These are phyloP conservation scores for Hanseniaspora sp. DNA, from an alignment of 1,139 yeast genomes.

Conservation along the genomic window DNA sequence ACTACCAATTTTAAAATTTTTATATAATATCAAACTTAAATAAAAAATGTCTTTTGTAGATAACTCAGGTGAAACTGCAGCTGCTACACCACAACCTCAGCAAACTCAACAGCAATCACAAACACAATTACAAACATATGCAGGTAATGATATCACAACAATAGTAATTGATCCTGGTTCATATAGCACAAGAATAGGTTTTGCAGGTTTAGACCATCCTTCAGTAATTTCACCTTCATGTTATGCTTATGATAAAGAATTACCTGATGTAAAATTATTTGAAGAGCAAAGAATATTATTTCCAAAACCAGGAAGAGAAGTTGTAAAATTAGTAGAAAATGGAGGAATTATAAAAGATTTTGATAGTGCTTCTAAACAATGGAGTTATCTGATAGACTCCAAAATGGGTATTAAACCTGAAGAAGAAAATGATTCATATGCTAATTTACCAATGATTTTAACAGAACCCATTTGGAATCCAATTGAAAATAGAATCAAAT, in stretches of 20 bases:
- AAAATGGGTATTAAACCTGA: constrained; percentile 29
- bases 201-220: constrained; percentile 91
- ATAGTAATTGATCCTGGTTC: constrained; percentile 89
- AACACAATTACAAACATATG: constrained; percentile 37
- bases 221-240: constrained; percentile 61
- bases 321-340: constrained; percentile 50
- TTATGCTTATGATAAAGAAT: constrained; percentile 32
- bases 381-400: constrained; percentile 40
- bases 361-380: constrained; percentile 66
- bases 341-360: constrained; percentile 50
- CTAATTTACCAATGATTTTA: constrained; percentile 45
- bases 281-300: constrained; percentile 46
- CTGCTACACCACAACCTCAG: not conserved
- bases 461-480: constrained; percentile 87
- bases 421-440: constrained; percentile 37
- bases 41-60: constrained; percentile 1
- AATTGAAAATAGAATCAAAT: constrained; percentile 52
- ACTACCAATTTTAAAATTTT: too few relatives aligned
- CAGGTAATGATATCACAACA: constrained; percentile 79
- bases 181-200: constrained; percentile 70
- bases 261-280: constrained; percentile 30
- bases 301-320: constrained; percentile 41
- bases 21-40: too few relatives aligned
- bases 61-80: not conserved
- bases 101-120: not conserved